Evolutionary conservation across 345 rosid genomes (phyloP), one percentile per base, ranked within the genome.

Genomic region (Populus euphratica): DNA sequence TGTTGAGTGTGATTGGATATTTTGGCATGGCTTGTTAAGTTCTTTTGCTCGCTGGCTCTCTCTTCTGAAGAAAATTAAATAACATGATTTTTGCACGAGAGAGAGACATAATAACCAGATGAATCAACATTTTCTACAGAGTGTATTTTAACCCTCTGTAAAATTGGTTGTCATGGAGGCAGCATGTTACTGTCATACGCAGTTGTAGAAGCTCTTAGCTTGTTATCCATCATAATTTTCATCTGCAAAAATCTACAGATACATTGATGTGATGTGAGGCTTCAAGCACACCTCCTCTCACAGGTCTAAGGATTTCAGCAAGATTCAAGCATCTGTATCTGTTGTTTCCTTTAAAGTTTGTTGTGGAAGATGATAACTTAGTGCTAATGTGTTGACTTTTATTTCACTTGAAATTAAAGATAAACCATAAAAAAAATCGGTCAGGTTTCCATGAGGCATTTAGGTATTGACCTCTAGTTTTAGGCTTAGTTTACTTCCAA

Each of bases 1-100:
- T 27, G 21, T 74, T 35, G 27, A 25, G 36, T 43, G 61, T 73
- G 81, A 73, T 35, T 72, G 70, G 68, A 63, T 81, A 68, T 72
- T 23, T 77, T 65, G 9, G 66, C 77, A 49, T 70, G 74, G 25
- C 75, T 61, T 79, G 21, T 69, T 64, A 65, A 65, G 12, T 33
- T 65, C 21, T 33, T 65, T 65, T 65, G 69, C 68, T 64, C 0
- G 21, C 20, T 8, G 5, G 23, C 8, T 35, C 66, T 77, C 59
- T 61, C 70, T 47, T 62, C 61, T 61, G 39, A 59, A 43, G n/a
- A 5, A 9, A 29, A 33, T 33, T 36, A n/a, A 25, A 52, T 18
- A 35, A 9, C 47, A 31, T 50, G 43, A 25, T 68, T 47, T 67
- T 17, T 65, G 16, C 47, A 44, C 4, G 25, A 66, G 21, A 20